Evolutionary conservation across 1,139 yeast species (phyloP).

Genomic region (Geotrichum cucujoidarum): DNA sequence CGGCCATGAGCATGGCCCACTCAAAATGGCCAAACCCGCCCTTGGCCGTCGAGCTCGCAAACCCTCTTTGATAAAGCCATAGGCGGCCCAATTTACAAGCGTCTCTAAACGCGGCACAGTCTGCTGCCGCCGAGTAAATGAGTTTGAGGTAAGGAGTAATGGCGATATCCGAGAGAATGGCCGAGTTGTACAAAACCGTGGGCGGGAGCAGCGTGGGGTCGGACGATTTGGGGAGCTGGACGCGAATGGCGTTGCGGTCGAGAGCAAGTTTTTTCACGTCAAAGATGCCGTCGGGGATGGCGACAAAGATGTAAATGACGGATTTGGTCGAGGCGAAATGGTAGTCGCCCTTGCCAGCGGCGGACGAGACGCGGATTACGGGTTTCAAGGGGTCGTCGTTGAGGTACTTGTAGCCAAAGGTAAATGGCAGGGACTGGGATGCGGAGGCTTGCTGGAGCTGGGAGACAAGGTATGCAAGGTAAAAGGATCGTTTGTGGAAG

Average conservation of each 20-base stretch:
- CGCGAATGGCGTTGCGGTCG: slow-evolving; percentile 59
- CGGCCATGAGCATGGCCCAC: slow-evolving; percentile 75
- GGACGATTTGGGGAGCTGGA: slow-evolving; percentile 31
- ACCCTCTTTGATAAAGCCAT: slow-evolving; percentile 87
- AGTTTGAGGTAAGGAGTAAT: slow-evolving; percentile 67
- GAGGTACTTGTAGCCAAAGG: slow-evolving; percentile 53
- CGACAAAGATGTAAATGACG: slow-evolving; percentile 64
- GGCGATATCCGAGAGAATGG: slow-evolving; percentile 64
- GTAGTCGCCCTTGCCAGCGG: slow-evolving; percentile 36
- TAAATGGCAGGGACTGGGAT: slow-evolving; percentile 44
- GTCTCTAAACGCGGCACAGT: slow-evolving; percentile 79
- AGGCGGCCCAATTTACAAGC: slow-evolving; percentile 83
- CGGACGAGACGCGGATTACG: slow-evolving; percentile 26
- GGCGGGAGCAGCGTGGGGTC: slow-evolving; percentile 50
- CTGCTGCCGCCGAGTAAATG: slow-evolving; percentile 67
- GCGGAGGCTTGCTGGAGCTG: slow-evolving; percentile 52
- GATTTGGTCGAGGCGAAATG: slow-evolving; percentile 66
- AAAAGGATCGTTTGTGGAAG: slow-evolving; percentile 82
- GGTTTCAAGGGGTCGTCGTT: slow-evolving; percentile 38
- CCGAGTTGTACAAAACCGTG: slow-evolving; percentile 81
- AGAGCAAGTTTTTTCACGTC: slow-evolving; percentile 73
- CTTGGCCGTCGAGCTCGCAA: slow-evolving; percentile 46
- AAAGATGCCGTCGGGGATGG: slow-evolving; percentile 65
- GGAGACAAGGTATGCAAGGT: slow-evolving; percentile 70
- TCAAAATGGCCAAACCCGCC: slow-evolving; percentile 95